Base-by-base conservation (phyloP, 768 basidiomycete species). In the Pleurotus citrinopileatus region DNA sequence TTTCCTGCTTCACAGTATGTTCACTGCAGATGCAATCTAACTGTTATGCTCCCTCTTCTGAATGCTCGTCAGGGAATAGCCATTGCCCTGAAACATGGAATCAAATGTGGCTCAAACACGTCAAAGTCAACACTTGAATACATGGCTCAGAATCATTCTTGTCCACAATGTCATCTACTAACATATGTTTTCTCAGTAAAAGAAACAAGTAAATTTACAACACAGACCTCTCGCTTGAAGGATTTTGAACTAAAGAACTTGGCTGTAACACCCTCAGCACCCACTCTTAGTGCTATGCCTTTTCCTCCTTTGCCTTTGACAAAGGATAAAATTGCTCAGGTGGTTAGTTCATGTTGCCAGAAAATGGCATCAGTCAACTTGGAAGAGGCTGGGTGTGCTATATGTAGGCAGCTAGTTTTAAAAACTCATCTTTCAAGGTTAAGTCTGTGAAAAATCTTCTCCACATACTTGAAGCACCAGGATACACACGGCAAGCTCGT, bases 311-410 rank as follows among this genome's bases (percentile, higher is more conserved):
- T 17, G n/a, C 9, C 17, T 13, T 5, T n/a, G 6, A 12, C 5
- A 6, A 8, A 19, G n/a, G 38, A 40, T 6, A 8, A 12, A 6
- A n/a, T 40, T 12, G 6, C 6, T 9, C 7, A 19, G 5, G n/a
- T 40, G 6, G 38, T 17, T 12, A 40, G 7, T 9, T 19, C 9
- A 19, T 12, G 12, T 12, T 4, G 8, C 5, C 5, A 9, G 5
- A 40, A 40, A 17, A 13, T 40, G 38, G 5, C 6, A 13, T n/a
- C 17, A 19, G n/a, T 4, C 38, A 12, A 6, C n/a, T 5, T 53
- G 34, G 44, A 55, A 29, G 56, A 59, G 42, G 42, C 42, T 6
- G 59, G 60, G 3, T 59, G 59, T 55, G 60, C 60, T 1, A 56
- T 59, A 1, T 61, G 59, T 45, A 56, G 58, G 4, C 43, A 53